Conservation (phyloP, 306 rosid species). For the Neltuma alba region DNA sequence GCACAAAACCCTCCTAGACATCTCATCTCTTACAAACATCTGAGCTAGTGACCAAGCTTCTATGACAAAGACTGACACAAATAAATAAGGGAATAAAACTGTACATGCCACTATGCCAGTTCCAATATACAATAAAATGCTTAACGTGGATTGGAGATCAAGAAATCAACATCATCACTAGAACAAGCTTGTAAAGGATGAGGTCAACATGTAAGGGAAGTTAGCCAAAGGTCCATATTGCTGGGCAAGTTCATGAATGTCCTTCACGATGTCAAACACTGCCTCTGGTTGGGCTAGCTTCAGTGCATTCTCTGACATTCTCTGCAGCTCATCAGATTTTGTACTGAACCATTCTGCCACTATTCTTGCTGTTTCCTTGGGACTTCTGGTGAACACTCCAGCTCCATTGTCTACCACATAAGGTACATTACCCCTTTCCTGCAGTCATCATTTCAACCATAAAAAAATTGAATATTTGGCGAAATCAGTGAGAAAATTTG, state of each 20-base stretch:
- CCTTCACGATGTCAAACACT: conserved; percentile 87
- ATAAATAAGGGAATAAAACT: conserved; percentile 42
- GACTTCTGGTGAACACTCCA: conserved; percentile 92
- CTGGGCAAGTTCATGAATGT: conserved; percentile 79
- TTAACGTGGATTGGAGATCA: conserved; percentile 18
- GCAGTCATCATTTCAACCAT: conserved; percentile 28
- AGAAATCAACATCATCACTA: conserved; percentile 31
- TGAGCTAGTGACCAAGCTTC: conserved; percentile 40
- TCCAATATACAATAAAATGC: conserved; percentile 32
- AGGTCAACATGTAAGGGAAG: conserved; percentile 76
- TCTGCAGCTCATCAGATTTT: conserved; percentile 64
- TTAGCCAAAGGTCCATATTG: conserved; percentile 69
- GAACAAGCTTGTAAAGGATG: conserved; percentile 77
- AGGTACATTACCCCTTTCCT: conserved; percentile 98
- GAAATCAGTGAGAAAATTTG: not conserved
- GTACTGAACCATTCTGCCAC: conserved; percentile 92
- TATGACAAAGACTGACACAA: conserved; percentile 52
- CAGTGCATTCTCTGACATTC: conserved; percentile 80
- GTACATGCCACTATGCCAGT: conserved; percentile 63
- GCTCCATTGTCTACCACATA: conserved; percentile 95
- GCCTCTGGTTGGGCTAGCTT: conserved; percentile 96
- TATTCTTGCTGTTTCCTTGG: conserved; percentile 79
- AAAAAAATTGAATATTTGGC: not conserved
- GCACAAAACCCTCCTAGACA: conserved; percentile 26
- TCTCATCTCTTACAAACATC: conserved; percentile 31